Percentiles rank a stretch among this genome's conserved stretches.
Conservation (phyloP, 257 asterid species). For the Nicotiana knightiana region DNA sequence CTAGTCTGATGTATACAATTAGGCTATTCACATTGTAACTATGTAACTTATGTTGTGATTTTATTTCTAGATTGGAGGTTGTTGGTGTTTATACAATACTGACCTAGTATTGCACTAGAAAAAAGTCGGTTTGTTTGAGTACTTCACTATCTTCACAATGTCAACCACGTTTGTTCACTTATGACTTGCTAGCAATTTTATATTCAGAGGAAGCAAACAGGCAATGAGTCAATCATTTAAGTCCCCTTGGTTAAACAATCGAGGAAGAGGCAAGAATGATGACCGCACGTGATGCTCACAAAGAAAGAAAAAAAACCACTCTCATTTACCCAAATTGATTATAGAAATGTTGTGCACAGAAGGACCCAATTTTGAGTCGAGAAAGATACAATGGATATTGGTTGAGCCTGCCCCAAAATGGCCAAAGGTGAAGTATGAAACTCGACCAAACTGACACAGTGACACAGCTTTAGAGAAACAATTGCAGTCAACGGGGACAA, state of each 20-base stretch:
- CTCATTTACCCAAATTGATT: background rate
- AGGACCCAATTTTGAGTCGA: background rate
- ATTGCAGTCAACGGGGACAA: background rate
- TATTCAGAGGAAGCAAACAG: background rate
- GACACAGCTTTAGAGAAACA: background rate
- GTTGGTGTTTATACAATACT: background rate
- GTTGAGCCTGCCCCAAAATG: background rate
- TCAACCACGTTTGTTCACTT: background rate
- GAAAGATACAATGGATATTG: background rate
- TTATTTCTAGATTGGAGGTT: background rate
- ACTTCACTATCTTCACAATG: background rate
- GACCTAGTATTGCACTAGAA: background rate
- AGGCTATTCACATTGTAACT: constrained; percentile 15
- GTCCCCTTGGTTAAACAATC: background rate
- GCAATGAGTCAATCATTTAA: background rate
- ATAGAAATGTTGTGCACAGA: background rate
- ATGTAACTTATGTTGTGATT: constrained; percentile 5
- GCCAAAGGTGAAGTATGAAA: background rate
- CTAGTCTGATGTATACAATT: background rate
- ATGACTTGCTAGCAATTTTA: background rate
- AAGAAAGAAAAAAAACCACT: no score
- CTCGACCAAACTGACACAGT: background rate
- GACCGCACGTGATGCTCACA: background rate
- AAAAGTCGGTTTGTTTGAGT: background rate
- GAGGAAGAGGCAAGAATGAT: background rate